Conservation (phyloP, 805 yeast species). For the Lipomyces starkeyi region DNA sequence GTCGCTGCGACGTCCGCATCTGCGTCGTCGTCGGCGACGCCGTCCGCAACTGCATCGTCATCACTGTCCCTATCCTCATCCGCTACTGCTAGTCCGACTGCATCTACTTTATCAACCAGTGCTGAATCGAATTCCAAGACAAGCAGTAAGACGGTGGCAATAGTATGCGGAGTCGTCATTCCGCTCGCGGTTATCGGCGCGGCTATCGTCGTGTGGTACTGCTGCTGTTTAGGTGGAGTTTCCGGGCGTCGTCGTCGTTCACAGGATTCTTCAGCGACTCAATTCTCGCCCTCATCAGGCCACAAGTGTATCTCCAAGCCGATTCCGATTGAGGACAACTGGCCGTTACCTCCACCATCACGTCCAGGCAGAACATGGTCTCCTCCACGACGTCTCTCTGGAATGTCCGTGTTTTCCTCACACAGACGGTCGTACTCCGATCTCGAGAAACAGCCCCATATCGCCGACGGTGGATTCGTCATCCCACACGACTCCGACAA, state of each 20-base stretch:
- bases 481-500: conserved; percentile 35
- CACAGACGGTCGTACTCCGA: conserved; percentile 35
- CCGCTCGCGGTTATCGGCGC: conserved; percentile 64
- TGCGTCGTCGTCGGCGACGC: conserved; percentile 42
- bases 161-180: conserved; percentile 87
- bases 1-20: conserved; percentile 30
- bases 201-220: conserved; percentile 56
- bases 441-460: conserved; percentile 30
- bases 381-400: conserved; percentile 25
- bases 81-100: conserved; percentile 37
- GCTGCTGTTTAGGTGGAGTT: conserved; percentile 53
- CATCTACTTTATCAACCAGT: conserved; percentile 42
- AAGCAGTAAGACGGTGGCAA: conserved; percentile 67
- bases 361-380: conserved; percentile 24
- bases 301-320: conserved; percentile 32
- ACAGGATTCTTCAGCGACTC: conserved; percentile 20
- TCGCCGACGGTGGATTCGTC: conserved; percentile 29
- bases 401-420: conserved; percentile 31
- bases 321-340: conserved; percentile 35
- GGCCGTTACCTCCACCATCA: conserved; percentile 34
- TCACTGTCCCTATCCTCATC: conserved; percentile 43
- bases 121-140: conserved; percentile 39
- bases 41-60: conserved; percentile 43
- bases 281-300: conserved; percentile 22
- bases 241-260: conserved; percentile 27